Base-by-base conservation (phyloP, 257 asterid species). In the Solanum tarijense region DNA sequence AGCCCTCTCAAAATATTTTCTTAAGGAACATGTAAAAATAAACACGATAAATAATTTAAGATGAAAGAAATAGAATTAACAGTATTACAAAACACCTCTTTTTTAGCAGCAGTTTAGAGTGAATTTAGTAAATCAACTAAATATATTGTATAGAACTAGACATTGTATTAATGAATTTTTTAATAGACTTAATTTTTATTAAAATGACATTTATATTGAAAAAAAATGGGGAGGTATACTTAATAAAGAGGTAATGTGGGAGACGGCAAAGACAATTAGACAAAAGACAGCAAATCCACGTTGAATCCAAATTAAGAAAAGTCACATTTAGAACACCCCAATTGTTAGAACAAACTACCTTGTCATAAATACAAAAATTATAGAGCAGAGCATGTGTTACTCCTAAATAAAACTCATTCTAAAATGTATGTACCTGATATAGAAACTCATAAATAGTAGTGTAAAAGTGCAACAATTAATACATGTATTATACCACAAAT, bases 201-300 rank as follows among this genome's bases (percentile, higher is more conserved):
- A 25, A 78, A 38, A 18, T 23, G 27, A 23, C 27, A 60, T 1
- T 58, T 21, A 20, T 58, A 18, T 20, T 58, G 25, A 20, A 48
- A 48, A 48, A 16, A 14, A 58, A 10, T 9, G 29, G 69, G 31
- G 14, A 62, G 16, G 13, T 3, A 23, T 10, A 81, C 4, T 43
- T 25, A 46, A 48, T 38, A 76, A 81, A 81, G 39, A 81, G 69
- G 11, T 81, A 46, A 10, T 29, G 68, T 41, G 8, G 79, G 2
- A 48, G 68, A 86, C 52, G 71, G 71, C 46, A 86, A 43, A 86
- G 88, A 69, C 83, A 86, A 86, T 86, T 86, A 69, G 88, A 69
- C 88, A 86, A 86, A 31, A 69, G 69, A 86, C 88, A 86, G 88
- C 88, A 69, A 86, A 69, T 43, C 88, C 88, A 71, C 71, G 88